Evolutionary conservation across 331 rosid species (phyloP), one percentile per base, ranked within the genome.

Genomic region (Malus hybrid): DNA sequence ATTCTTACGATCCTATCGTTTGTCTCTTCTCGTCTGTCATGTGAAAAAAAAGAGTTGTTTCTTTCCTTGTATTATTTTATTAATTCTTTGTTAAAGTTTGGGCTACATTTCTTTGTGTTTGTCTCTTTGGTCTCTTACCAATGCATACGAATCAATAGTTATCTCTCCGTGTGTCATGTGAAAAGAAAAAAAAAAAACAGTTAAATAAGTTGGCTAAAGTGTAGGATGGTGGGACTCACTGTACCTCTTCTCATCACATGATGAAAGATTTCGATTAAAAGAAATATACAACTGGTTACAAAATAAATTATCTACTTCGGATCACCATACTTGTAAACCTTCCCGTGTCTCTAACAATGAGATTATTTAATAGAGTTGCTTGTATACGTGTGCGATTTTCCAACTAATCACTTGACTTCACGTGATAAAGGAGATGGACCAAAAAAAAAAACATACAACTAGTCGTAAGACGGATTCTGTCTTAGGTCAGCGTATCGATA

Each of bases 201-300:
- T 82, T 66, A 11, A 78, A 82, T 83, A 88, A 87, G 88, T 85
- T 87, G 87, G 85, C 76, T 68, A 70, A 63, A 76, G 53, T 77
- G 79, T 68, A 71, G 29, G 69, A 30, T 2, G 10, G 20, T 52
- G 10, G n/a, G 20, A 16, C 57, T 52, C 57, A 52, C 0, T 16
- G 3, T 16, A 52, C 1, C 55, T 50, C 8, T 15, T 52, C 10
- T 52, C 10, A 52, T 16, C 19, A 52, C 10, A 18, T 16, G 1
- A 16, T 4, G 0, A 16, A 16, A 6, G 4, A 52, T 4, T 16
- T 16, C 7, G 10, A 2, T 2, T 16, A 4, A 52, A 52, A 52
- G 0, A 52, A 52, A 52, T 52, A 7, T 52, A 16, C 2, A 58
- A 6, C 6, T 58, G 3, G 4, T 20, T 58, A 6, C 10, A 52